Base-by-base conservation (phyloP, 192 early-diverging fungal species). In the Umbelopsis ramanniana region DNA sequence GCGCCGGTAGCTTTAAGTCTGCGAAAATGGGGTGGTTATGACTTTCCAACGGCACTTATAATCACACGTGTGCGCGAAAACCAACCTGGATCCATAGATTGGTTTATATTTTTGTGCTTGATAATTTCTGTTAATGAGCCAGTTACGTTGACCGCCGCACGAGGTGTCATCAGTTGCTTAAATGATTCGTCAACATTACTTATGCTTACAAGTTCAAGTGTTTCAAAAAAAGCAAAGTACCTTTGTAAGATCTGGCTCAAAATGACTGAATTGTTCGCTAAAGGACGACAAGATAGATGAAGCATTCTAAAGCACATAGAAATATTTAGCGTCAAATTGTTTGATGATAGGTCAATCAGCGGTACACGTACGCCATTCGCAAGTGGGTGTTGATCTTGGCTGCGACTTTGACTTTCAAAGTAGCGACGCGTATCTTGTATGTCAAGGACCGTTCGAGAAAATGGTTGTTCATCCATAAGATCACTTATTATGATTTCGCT, bases 381-480 rank as follows among this genome's bases (percentile, higher is more conserved):
- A 37, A 37, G 57, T 4, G 26, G 57, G 12, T 63, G 29, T 2
- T 22, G 26, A 63, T 72, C 60, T 8, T 72, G 46, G 6, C 75
- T 76, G 21, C 47, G 76, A 47, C 78, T 83, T 52, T 89, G 89
- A 75, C 88, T 93, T 57, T 92, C 88, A 79, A 95, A 93, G 69
- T 96, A 95, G 15, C 89, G 80, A 37, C 84, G 71, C 37, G 86
- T 84, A 79, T 96, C 93, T 47, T 89, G 84, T 67, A 96, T 96
- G 63, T 92, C 83, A 22, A 96, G 78, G 15, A 82, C 72, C 17
- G 88, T 85, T 43, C 74, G 82, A 23, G 83, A 81, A 24, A 82
- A 77, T 10, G 81, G 81, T 9, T 78, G 63, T 11, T 81, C 79
- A 6, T 82, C 77, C 52, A 86, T 75, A 0, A 97, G 81, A 43